Conservation (phyloP, 1,139 yeast species). For the Suhomyces maxii region DNA sequence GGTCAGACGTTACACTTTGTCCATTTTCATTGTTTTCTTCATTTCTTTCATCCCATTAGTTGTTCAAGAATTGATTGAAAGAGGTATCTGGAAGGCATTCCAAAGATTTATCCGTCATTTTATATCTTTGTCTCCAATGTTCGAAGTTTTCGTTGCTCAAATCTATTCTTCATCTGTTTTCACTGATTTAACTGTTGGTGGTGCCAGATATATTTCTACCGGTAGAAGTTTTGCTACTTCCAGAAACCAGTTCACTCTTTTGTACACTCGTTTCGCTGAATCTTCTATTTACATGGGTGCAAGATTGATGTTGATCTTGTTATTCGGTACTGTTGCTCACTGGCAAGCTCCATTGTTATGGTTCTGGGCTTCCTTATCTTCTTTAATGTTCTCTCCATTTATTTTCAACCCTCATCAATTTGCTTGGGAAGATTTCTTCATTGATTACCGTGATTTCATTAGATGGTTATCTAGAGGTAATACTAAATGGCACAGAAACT, state of each 20-base stretch:
- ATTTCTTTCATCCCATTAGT: conserved; percentile 94
- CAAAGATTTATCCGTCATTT: conserved; percentile 91
- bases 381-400: conserved; percentile 92
- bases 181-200: conserved; percentile 95
- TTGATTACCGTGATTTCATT: conserved; percentile 96
- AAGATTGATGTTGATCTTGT: conserved; percentile 81
- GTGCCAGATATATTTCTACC: conserved; percentile 98
- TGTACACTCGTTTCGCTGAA: conserved; percentile 95
- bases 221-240: conserved; percentile 99
- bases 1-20: conserved; percentile 95
- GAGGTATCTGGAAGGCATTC: conserved; percentile 95
- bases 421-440: conserved; percentile 98
- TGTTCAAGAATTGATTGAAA: conserved; percentile 95
- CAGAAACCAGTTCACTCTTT: conserved; percentile 93
- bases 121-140: conserved; percentile 88
- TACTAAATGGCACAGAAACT: conserved; percentile 97
- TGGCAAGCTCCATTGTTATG: conserved; percentile 98
- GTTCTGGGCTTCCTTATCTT: conserved; percentile 96
- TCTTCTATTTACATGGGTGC: conserved; percentile 97
- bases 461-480: conserved; percentile 99
- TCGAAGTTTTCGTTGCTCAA: conserved; percentile 98
- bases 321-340: conserved; percentile 88
- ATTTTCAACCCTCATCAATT: conserved; percentile 98
- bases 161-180: conserved; percentile 89
- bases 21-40: conserved; percentile 98